These are phyloP conservation scores for Cicer arietinum DNA, from an alignment of 306 rosid species.

Conservation along the genomic window DNA sequence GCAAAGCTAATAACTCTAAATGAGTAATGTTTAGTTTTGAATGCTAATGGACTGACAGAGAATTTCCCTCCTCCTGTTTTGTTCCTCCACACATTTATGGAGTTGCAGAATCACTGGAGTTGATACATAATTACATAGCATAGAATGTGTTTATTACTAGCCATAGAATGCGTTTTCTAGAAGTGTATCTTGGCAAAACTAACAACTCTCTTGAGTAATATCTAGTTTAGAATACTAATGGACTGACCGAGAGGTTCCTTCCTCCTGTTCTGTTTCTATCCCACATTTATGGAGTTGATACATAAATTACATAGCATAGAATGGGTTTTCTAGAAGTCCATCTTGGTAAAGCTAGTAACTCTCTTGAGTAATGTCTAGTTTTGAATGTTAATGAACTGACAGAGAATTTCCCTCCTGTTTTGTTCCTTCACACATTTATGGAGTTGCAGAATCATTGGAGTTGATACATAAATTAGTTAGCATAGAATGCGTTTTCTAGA, in stretches of 20 bases:
- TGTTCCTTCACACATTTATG: constrained; percentile 44
- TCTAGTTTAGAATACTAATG: constrained; percentile 73
- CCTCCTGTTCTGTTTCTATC: constrained; percentile 51
- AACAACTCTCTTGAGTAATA: constrained; percentile 52
- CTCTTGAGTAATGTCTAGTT: constrained; percentile 50
- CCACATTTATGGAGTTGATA: constrained; percentile 49
- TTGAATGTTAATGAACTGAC: constrained; percentile 71
- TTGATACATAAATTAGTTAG: constrained; percentile 43
- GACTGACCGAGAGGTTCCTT: constrained; percentile 45
- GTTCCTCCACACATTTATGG: constrained; percentile 46
- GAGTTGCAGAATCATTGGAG: constrained; percentile 56
- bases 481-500: not conserved
- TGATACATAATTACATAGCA: constrained; percentile 41
- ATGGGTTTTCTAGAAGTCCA: constrained; percentile 47
- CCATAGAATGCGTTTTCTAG: too few relatives aligned
- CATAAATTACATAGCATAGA: constrained; percentile 26
- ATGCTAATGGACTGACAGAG: constrained; percentile 63
- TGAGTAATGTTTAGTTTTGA: constrained; percentile 61
- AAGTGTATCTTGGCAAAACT: constrained; percentile 86
- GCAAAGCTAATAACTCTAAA: constrained; percentile 62
- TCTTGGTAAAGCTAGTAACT: constrained; percentile 78
- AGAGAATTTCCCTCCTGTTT: constrained; percentile 46
- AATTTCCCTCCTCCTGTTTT: constrained; percentile 51
- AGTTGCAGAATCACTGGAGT: constrained; percentile 43
- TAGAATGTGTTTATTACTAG: too few relatives aligned